Evolutionary conservation across 2,329 filamentous ascomycete genomes (phyloP).

Genomic region (Fusarium chuoi): DNA sequence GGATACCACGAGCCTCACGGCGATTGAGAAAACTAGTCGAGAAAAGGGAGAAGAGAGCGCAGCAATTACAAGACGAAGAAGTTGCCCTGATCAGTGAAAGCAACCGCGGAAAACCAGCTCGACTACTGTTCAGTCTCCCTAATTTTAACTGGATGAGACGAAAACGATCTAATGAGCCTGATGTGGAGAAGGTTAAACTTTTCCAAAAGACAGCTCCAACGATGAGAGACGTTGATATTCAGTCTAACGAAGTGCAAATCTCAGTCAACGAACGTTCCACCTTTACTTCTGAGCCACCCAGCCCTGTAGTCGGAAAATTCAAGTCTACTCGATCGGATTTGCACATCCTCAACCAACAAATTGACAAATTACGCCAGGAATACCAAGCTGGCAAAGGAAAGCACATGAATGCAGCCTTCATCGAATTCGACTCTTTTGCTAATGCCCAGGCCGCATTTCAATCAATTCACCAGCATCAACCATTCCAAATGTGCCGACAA

Average conservation of each 20-base stretch:
- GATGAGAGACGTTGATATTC: accelerated
- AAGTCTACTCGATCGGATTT: neutral
- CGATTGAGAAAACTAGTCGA: neutral
- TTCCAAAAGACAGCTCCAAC: accelerated
- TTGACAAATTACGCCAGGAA: neutral
- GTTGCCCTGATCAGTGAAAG: neutral
- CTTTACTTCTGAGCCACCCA: accelerated
- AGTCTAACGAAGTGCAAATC: accelerated
- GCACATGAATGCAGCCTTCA: neutral
- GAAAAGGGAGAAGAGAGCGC: accelerated
- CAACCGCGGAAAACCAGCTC: accelerated
- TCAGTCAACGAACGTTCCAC: accelerated
- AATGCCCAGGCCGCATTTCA: neutral
- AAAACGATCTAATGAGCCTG: neutral
- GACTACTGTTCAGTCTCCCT: accelerated
- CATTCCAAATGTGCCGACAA: neutral
- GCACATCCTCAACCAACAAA: neutral
- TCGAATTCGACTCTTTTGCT: neutral
- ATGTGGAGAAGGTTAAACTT: neutral
- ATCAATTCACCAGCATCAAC: neutral
- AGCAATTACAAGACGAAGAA: neutral
- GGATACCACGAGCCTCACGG: neutral
- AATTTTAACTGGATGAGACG: neutral
- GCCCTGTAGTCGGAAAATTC: accelerated
- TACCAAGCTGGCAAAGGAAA: neutral